phyloP scores from a whole-genome alignment of 106 monocot genomes.

The Cymbidium sinense region DNA sequence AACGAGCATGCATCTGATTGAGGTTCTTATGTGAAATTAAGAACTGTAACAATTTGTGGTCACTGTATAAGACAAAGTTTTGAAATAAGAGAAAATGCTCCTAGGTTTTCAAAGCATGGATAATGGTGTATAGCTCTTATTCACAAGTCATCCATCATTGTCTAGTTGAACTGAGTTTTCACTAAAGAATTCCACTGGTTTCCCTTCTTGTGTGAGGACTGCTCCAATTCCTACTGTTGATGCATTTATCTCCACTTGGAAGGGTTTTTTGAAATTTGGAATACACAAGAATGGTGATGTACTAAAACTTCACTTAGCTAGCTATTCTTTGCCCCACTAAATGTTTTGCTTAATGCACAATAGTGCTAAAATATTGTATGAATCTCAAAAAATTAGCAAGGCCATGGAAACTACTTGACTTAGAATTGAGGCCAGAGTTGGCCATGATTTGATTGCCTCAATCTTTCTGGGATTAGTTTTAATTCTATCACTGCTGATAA shows the following conservation, averaged over 20 bases:
- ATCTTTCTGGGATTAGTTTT: background rate
- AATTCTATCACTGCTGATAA: rapidly evolving
- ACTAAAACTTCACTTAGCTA: background rate
- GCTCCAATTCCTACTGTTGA: background rate
- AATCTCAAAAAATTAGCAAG: no score
- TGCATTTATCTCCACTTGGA: background rate
- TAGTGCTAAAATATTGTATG: no score
- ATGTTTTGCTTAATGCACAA: background rate
- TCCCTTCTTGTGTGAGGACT: background rate
- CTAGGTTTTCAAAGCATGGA: background rate
- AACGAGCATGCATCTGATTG: background rate
- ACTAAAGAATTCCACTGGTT: background rate
- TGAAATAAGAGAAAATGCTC: background rate
- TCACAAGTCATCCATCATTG: background rate
- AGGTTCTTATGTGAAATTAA: background rate
- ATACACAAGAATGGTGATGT: background rate
- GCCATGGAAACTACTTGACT: no score
- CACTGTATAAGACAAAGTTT: background rate
- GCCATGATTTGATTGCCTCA: no score
- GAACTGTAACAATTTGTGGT: background rate
- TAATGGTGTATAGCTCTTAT: background rate
- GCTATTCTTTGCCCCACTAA: background rate
- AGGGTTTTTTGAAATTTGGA: background rate
- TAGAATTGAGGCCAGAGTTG: no score
- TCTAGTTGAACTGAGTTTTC: background rate